phyloP scores from a whole-genome alignment of 768 basidiomycete genomes.

The Rhizopogon salebrosus region DNA sequence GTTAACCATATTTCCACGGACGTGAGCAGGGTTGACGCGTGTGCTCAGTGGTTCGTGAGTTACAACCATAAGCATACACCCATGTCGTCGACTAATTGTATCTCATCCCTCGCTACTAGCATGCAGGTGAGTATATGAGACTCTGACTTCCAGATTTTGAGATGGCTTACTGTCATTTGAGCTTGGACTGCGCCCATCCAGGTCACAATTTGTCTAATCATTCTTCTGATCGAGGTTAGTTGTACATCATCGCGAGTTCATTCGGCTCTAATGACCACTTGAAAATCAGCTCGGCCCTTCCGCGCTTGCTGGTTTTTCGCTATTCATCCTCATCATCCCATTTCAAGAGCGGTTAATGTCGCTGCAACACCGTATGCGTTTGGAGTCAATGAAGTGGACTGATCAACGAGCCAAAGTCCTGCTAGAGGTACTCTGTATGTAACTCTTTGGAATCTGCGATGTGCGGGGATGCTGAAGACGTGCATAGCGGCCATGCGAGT shows the following conservation, averaged over 20 bases:
- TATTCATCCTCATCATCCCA: conserved; percentile 59
- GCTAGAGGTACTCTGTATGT: conserved; percentile 56
- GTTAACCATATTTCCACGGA: conserved; percentile 64
- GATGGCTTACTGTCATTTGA: conserved; percentile 7
- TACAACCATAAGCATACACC: background rate
- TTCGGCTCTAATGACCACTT: background rate
- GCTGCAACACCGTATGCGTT: conserved; percentile 47
- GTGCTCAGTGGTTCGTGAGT: conserved; percentile 72
- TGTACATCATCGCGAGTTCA: background rate
- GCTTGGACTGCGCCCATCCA: conserved; percentile 72
- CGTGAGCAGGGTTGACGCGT: conserved; percentile 55
- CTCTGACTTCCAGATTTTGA: background rate
- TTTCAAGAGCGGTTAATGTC: conserved; percentile 63
- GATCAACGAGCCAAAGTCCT: conserved; percentile 59
- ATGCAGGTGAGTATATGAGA: conserved; percentile 29
- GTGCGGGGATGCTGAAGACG: background rate
- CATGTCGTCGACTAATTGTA: background rate
- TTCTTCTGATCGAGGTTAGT: conserved; percentile 52
- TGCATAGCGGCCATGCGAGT: conserved; percentile 55
- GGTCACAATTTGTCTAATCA: conserved; percentile 51
- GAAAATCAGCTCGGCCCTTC: conserved; percentile 55
- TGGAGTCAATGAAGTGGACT: conserved; percentile 54
- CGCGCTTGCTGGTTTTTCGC: conserved; percentile 63
- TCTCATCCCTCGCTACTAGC: conserved; percentile 20
- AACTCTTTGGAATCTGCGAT: background rate